Percentiles rank a stretch among this genome's conserved stretches.
Evolutionary conservation across 768 basidiomycete genomes (phyloP).

Genomic region (Hydnomerulius pinastri): DNA sequence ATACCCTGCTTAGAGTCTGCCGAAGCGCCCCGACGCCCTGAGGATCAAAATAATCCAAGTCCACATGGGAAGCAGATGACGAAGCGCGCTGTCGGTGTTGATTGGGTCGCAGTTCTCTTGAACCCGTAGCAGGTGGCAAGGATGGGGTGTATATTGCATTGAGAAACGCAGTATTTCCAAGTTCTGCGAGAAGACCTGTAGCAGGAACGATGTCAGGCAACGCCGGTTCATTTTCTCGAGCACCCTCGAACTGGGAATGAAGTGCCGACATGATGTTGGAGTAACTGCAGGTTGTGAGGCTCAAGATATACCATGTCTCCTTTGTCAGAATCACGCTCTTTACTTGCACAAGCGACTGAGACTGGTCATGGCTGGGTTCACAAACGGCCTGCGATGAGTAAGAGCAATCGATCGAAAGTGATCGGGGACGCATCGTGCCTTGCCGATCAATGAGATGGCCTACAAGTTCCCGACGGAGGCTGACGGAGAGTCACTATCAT

Average conservation of each 20-base stretch:
- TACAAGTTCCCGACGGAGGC: no score
- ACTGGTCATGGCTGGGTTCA: no score
- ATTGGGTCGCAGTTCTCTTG: background rate
- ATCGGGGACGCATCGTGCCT: background rate
- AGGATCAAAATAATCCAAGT: slow-evolving; percentile 56
- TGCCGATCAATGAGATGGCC: no score
- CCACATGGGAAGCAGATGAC: slow-evolving; percentile 35
- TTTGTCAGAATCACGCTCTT: no score
- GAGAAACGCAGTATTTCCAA: slow-evolving; percentile 16
- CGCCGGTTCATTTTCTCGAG: background rate
- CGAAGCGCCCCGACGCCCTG: slow-evolving; percentile 39
- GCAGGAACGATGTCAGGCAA: background rate
- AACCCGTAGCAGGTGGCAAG: background rate
- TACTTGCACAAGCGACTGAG: no score
- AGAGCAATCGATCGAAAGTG: background rate
- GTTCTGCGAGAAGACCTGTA: background rate
- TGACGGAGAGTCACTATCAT: no score
- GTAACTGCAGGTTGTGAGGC: background rate
- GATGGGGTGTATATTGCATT: slow-evolving; percentile 11
- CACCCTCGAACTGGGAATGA: background rate
- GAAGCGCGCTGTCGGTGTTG: background rate
- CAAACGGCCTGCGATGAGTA: background rate
- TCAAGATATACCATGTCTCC: no score
- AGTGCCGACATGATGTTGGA: background rate
- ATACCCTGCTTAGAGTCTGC: slow-evolving; percentile 15